Percentiles rank a stretch among this genome's conserved stretches.
phyloP scores from a whole-genome alignment of 2,329 filamentous ascomycete genomes.

The Aspergillus udagawae region DNA sequence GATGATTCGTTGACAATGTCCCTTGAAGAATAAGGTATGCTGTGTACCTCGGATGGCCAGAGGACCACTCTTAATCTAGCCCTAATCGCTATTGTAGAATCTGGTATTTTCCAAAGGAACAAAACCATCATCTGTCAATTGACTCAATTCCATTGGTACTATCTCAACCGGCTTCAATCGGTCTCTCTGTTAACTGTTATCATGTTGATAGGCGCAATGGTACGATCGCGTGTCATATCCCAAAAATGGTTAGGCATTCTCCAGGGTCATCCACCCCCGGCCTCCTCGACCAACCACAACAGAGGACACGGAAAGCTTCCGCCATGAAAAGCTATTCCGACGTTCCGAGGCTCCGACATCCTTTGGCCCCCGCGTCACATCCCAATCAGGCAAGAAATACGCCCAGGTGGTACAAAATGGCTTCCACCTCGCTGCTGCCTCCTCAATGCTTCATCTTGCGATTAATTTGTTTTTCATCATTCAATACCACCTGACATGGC shows the following conservation, averaged over 20 bases:
- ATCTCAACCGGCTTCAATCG: not conserved
- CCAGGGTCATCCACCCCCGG: too few relatives aligned
- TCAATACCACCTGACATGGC: constrained; percentile 14
- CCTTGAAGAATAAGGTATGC: too few relatives aligned
- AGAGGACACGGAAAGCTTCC: not conserved
- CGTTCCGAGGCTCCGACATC: not conserved
- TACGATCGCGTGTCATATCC: not conserved
- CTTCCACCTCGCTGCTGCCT: not conserved
- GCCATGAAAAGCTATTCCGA: not conserved
- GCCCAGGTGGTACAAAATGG: not conserved
- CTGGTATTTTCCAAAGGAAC: too few relatives aligned
- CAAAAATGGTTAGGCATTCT: too few relatives aligned
- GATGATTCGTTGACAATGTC: too few relatives aligned
- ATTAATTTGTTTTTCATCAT: not conserved
- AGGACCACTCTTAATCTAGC: not conserved
- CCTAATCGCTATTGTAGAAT: not conserved
- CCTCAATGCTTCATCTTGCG: not conserved
- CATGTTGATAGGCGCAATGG: too few relatives aligned
- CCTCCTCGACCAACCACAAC: not conserved
- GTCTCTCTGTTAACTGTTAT: too few relatives aligned
- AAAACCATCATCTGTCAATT: too few relatives aligned
- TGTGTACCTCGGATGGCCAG: too few relatives aligned
- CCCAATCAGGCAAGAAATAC: not conserved
- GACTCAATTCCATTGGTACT: too few relatives aligned
- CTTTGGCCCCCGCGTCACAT: not conserved